A percentile compares a stretch with the other conserved stretches of the same genome.
phyloP scores from a whole-genome alignment of 352 stramenopile genomes.

The Lagenidium sp. region DNA sequence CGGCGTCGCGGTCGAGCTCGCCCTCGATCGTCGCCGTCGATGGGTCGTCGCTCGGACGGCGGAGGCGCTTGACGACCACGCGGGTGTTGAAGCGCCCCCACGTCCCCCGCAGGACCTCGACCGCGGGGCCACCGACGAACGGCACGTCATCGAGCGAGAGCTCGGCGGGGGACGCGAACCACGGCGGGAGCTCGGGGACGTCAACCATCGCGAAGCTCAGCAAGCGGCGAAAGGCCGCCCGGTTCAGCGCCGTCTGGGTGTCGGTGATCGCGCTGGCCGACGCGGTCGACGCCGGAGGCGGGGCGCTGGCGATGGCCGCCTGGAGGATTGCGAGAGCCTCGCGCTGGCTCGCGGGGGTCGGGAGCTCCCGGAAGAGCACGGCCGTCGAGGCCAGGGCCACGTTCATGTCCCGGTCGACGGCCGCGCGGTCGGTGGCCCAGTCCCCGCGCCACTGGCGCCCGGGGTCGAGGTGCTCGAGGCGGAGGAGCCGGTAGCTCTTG shows the following conservation, averaged over 20 bases:
- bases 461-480: slow-evolving; percentile 39
- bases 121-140: slow-evolving; percentile 6
- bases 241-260: slow-evolving; percentile 23
- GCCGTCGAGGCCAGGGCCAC: slow-evolving; percentile 10
- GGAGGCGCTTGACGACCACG: slow-evolving; percentile 31
- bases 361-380: slow-evolving; percentile 15
- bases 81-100: slow-evolving; percentile 17
- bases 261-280: slow-evolving; percentile 2
- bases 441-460: slow-evolving; percentile 30
- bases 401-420: slow-evolving; percentile 35
- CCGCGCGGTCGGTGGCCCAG: slow-evolving; percentile 33
- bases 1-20: slow-evolving; percentile 26
- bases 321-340: slow-evolving; percentile 47
- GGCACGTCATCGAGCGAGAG: slow-evolving; percentile 10
- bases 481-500: slow-evolving; percentile 9
- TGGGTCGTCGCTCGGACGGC: slow-evolving; percentile 6
- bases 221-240: slow-evolving; percentile 33
- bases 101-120: slow-evolving; percentile 7
- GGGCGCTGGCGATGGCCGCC: slow-evolving; percentile 30
- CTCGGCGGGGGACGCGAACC: slow-evolving; percentile 42
- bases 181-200: slow-evolving; percentile 31
- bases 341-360: slow-evolving; percentile 3
- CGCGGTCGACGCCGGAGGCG: slow-evolving; percentile 8
- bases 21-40: slow-evolving; percentile 8
- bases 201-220: slow-evolving; percentile 30